These are phyloP conservation scores for Fusarium pseudonygamai DNA, from an alignment of 2,329 filamentous ascomycete genomes.

Conservation along the genomic window DNA sequence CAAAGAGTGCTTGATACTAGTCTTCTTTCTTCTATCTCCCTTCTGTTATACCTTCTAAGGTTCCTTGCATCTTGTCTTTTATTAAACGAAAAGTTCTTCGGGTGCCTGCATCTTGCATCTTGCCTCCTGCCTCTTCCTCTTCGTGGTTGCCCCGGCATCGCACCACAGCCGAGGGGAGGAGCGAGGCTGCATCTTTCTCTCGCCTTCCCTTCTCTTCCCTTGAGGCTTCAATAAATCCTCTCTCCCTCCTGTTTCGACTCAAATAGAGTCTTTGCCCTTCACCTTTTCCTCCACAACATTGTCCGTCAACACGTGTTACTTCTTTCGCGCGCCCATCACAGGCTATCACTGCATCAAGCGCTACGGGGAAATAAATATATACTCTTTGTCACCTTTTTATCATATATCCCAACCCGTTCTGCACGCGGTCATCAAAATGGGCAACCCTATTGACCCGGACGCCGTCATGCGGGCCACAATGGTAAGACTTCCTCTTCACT, in stretches of 20 bases:
- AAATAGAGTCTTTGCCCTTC: neutral
- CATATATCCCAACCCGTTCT: neutral
- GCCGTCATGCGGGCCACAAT: slow-evolving; percentile 12
- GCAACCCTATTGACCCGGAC: slow-evolving; percentile 8
- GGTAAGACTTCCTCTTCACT: slow-evolving; percentile 19
- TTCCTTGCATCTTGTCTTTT: neutral
- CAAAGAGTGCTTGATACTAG: neutral
- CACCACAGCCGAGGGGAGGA: neutral
- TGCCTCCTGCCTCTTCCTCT: neutral
- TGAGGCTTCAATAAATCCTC: neutral
- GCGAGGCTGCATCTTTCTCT: neutral
- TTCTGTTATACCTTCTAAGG: no score
- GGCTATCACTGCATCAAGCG: neutral
- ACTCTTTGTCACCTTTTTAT: neutral
- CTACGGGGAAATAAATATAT: neutral
- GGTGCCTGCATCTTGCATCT: neutral
- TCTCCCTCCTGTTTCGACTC: neutral
- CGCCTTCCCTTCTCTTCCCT: neutral
- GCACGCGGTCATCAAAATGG: slow-evolving; percentile 18
- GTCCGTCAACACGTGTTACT: neutral
- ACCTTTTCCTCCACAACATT: neutral
- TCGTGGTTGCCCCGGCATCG: neutral
- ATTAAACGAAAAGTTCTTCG: neutral
- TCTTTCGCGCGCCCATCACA: neutral
- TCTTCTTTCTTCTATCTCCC: neutral